phyloP scores from a whole-genome alignment of 2,329 filamentous ascomycete species.

The Juglanconis juglandina region DNA sequence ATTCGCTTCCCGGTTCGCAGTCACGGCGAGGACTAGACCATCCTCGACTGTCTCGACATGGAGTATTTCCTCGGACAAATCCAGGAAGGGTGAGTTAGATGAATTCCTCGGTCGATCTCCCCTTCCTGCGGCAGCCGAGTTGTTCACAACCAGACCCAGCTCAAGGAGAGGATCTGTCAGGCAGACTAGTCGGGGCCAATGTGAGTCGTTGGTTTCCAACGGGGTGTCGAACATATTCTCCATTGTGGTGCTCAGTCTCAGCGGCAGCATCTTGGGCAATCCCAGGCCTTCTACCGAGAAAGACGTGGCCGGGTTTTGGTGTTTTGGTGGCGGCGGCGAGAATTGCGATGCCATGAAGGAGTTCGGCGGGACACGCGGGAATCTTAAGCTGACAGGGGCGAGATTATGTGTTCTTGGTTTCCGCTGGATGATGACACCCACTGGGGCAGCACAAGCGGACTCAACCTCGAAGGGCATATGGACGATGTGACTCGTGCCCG shows the following conservation, averaged over 20 bases:
- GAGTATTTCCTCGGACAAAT: constrained; percentile 76
- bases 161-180: constrained; percentile 84
- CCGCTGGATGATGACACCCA: constrained; percentile 82
- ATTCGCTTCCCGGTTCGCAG: constrained; percentile 71
- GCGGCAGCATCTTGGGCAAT: constrained; percentile 51
- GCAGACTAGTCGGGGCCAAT: constrained; percentile 74
- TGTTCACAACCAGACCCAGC: constrained; percentile 74
- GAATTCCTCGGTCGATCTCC: constrained; percentile 35
- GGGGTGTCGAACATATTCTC: constrained; percentile 58
- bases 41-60: constrained; percentile 68
- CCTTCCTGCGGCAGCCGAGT: constrained; percentile 41
- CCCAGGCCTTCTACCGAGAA: constrained; percentile 58
- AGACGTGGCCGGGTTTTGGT: constrained; percentile 41
- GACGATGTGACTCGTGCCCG: constrained; percentile 82
- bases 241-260: constrained; percentile 50
- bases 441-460: constrained; percentile 74
- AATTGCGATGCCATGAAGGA: constrained; percentile 75
- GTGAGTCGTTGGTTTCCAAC: constrained; percentile 50
- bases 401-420: constrained; percentile 57
- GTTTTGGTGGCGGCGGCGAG: constrained; percentile 45
- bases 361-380: constrained; percentile 68
- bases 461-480: constrained; percentile 95
- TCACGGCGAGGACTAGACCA: constrained; percentile 71
- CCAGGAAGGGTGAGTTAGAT: constrained; percentile 56
- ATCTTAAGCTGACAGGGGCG: constrained; percentile 51